phyloP scores from a whole-genome alignment of 2,329 filamentous ascomycete genomes.

The Penicillium vulpinum region DNA sequence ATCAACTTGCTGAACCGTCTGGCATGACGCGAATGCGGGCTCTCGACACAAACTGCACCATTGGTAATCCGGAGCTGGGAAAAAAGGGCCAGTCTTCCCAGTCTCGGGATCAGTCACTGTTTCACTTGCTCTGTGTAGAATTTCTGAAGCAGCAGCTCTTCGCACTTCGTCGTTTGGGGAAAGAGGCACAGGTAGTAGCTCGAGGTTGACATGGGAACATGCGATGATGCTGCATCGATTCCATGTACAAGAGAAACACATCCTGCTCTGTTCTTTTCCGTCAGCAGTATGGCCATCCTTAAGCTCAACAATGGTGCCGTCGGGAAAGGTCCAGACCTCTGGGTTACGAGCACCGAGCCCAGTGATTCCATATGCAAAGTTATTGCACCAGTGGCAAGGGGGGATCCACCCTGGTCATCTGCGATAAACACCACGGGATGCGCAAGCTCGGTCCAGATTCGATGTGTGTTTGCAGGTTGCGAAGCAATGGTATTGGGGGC shows the following conservation, averaged over 20 bases:
- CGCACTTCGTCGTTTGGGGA: slow-evolving; percentile 17
- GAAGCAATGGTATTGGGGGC: not conserved
- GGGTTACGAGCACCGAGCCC: slow-evolving; percentile 39
- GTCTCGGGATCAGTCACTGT: not conserved
- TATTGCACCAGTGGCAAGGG: slow-evolving; percentile 45
- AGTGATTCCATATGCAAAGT: slow-evolving; percentile 42
- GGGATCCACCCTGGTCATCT: slow-evolving; percentile 20
- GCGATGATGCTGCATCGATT: slow-evolving; percentile 35
- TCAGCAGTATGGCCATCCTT: slow-evolving; percentile 37
- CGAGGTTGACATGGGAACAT: slow-evolving; percentile 37
- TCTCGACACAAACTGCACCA: slow-evolving; percentile 47
- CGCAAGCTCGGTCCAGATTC: slow-evolving; percentile 39
- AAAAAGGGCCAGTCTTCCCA: not conserved
- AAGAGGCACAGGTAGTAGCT: slow-evolving; percentile 23
- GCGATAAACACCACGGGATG: slow-evolving; percentile 44
- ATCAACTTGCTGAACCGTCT: slow-evolving; percentile 8
- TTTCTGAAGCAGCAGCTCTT: slow-evolving; percentile 27
- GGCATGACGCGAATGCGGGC: slow-evolving; percentile 41
- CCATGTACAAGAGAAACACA: slow-evolving; percentile 43
- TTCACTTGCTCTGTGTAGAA: slow-evolving; percentile 9
- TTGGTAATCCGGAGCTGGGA: slow-evolving; percentile 12
- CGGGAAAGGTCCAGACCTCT: slow-evolving; percentile 34
- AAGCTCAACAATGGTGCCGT: slow-evolving; percentile 40
- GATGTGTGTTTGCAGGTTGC: slow-evolving; percentile 5
- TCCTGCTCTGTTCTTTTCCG: slow-evolving; percentile 33